phyloP scores from a whole-genome alignment of 306 rosid genomes.

The Luffa acutangula region DNA sequence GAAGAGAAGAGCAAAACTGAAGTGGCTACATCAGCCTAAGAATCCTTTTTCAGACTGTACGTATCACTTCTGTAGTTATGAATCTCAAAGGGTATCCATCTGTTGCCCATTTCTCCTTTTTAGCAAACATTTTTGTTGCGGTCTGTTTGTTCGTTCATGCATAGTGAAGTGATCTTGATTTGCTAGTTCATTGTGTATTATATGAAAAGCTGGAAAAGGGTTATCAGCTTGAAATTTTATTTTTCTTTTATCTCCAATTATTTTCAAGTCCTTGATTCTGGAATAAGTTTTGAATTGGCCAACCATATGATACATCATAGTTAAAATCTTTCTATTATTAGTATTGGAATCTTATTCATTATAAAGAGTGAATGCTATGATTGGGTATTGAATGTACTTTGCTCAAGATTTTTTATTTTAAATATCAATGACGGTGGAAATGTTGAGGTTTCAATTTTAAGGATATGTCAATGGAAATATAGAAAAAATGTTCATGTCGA shows the following conservation, averaged over 20 bases:
- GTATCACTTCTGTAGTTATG: constrained; percentile 13
- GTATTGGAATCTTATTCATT: neutral
- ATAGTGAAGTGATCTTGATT: neutral
- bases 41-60: neutral
- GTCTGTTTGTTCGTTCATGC: neutral
- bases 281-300: neutral
- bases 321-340: too few species aligned
- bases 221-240: neutral
- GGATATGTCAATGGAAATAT: too few species aligned
- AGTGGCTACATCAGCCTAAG: constrained; percentile 33
- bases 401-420: too few species aligned
- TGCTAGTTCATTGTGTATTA: neutral
- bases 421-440: too few species aligned
- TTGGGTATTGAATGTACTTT: too few species aligned
- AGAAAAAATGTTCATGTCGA: too few species aligned
- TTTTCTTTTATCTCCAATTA: neutral
- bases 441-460: too few species aligned
- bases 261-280: neutral
- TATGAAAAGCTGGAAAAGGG: neutral
- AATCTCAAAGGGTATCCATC: neutral
- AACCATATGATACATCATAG: neutral
- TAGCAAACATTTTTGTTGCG: constrained; percentile 6
- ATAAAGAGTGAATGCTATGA: too few species aligned
- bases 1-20: constrained; percentile 52
- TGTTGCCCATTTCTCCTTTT: neutral